Conservation (phyloP, 345 rosid species). For the Trapa incisa region DNA sequence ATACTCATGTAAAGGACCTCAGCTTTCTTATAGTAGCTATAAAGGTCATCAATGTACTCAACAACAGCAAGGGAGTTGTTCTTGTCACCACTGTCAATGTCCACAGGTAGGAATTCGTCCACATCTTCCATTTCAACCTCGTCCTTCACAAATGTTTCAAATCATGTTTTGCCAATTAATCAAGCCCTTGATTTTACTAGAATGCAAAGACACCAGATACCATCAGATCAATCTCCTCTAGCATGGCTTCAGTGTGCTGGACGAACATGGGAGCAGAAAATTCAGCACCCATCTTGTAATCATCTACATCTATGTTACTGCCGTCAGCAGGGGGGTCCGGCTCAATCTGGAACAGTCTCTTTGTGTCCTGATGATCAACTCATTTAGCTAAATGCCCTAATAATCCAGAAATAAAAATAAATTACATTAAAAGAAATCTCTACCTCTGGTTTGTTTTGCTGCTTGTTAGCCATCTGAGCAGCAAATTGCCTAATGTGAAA, state of each 20-base stretch:
- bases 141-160: constrained; percentile 26
- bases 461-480: constrained; percentile 64
- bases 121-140: constrained; percentile 86
- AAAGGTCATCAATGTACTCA: constrained; percentile 68
- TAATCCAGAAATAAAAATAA: background rate
- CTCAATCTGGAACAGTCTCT: constrained; percentile 19
- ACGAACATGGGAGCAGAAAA: constrained; percentile 68
- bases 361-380: constrained; percentile 28
- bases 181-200: background rate
- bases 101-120: constrained; percentile 36
- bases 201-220: constrained; percentile 18
- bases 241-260: constrained; percentile 80
- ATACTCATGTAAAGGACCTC: constrained; percentile 33
- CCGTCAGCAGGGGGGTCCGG: constrained; percentile 24
- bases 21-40: constrained; percentile 50
- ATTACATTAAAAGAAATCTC: background rate
- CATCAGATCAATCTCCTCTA: constrained; percentile 82
- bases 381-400: background rate
- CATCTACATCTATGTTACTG: constrained; percentile 39
- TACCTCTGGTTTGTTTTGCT: constrained; percentile 41
- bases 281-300: constrained; percentile 24
- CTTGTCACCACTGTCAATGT: constrained; percentile 64
- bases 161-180: background rate
- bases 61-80: constrained; percentile 64
- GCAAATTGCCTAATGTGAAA: constrained; percentile 52